phyloP scores from a whole-genome alignment of 768 basidiomycete species.

The Mycena rosella region DNA sequence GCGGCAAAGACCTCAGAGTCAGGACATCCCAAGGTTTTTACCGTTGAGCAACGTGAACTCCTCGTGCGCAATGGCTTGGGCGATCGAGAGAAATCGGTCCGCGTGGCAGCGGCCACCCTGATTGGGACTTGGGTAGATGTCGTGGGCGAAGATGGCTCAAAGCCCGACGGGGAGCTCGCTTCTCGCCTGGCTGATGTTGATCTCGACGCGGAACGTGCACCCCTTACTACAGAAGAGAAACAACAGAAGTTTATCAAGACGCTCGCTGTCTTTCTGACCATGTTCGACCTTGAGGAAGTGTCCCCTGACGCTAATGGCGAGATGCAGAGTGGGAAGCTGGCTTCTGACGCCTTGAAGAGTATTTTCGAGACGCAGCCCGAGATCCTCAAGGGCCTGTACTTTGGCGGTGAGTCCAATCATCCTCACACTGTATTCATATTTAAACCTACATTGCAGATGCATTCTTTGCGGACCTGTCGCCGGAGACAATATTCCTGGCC shows the following conservation, averaged over 20 bases:
- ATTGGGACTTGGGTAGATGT: constrained; percentile 83
- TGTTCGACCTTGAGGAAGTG: constrained; percentile 69
- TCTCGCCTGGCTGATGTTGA: constrained; percentile 37
- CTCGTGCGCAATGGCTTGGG: constrained; percentile 74
- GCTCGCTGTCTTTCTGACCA: constrained; percentile 61
- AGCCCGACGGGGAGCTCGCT: constrained; percentile 51
- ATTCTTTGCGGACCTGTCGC: constrained; percentile 79
- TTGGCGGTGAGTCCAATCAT: constrained; percentile 67
- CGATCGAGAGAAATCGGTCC: constrained; percentile 82
- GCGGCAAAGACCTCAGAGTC: too few relatives aligned
- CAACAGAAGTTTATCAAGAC: constrained; percentile 46
- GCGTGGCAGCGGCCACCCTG: constrained; percentile 73
- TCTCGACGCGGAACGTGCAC: constrained; percentile 40
- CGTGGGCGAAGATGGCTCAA: constrained; percentile 51
- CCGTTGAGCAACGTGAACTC: not conserved
- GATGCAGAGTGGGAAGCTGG: constrained; percentile 48
- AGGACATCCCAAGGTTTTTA: not conserved
- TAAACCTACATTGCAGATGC: constrained; percentile 57
- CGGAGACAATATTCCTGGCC: constrained; percentile 84
- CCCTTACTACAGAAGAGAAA: not conserved
- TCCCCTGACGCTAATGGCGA: constrained; percentile 48
- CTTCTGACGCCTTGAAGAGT: constrained; percentile 80
- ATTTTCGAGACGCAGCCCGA: constrained; percentile 77
- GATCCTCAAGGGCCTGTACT: constrained; percentile 75
- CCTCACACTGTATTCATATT: not conserved